Conservation (phyloP, 2,329 filamentous ascomycete species). For the Ambrosiella cleistominuta region DNA sequence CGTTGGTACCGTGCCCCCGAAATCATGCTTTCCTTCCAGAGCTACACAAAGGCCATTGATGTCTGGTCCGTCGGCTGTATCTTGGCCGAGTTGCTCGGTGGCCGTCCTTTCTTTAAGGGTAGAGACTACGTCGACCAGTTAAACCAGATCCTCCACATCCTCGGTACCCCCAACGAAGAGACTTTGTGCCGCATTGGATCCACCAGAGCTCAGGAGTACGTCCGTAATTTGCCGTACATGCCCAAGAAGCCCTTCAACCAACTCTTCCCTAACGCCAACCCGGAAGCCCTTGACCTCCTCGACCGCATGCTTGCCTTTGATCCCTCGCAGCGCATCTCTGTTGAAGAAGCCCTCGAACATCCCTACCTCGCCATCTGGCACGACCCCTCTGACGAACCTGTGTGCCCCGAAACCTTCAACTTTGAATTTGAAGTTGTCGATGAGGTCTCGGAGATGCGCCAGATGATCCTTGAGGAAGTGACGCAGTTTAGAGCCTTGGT, state of each 20-base stretch:
- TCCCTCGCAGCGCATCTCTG: slow-evolving; percentile 77
- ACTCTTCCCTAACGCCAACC: slow-evolving; percentile 88
- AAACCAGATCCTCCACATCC: slow-evolving; percentile 96
- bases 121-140: slow-evolving; percentile 98
- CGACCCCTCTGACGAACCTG: slow-evolving; percentile 87
- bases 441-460: slow-evolving; percentile 85
- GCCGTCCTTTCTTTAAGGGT: slow-evolving; percentile 96
- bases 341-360: slow-evolving; percentile 91
- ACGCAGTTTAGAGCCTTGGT: slow-evolving; percentile 57
- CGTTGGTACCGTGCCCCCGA: slow-evolving; percentile 91
- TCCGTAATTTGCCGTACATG: slow-evolving; percentile 90
- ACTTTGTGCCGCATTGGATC: slow-evolving; percentile 88
- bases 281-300: slow-evolving; percentile 83
- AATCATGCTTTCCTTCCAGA: slow-evolving; percentile 99
- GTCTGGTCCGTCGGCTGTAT: slow-evolving; percentile 99
- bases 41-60: slow-evolving; percentile 99
- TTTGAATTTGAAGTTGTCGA: slow-evolving; percentile 98
- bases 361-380: slow-evolving; percentile 97
- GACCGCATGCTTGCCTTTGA: slow-evolving; percentile 98
- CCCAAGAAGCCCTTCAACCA: slow-evolving; percentile 76
- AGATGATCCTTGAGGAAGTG: slow-evolving; percentile 95
- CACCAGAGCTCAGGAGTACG: slow-evolving; percentile 91
- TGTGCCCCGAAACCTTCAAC: slow-evolving; percentile 86
- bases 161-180: slow-evolving; percentile 91
- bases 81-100: slow-evolving; percentile 83